phyloP scores from a whole-genome alignment of 495 filamentous ascomycete genomes.

The Cryomyces minteri region DNA sequence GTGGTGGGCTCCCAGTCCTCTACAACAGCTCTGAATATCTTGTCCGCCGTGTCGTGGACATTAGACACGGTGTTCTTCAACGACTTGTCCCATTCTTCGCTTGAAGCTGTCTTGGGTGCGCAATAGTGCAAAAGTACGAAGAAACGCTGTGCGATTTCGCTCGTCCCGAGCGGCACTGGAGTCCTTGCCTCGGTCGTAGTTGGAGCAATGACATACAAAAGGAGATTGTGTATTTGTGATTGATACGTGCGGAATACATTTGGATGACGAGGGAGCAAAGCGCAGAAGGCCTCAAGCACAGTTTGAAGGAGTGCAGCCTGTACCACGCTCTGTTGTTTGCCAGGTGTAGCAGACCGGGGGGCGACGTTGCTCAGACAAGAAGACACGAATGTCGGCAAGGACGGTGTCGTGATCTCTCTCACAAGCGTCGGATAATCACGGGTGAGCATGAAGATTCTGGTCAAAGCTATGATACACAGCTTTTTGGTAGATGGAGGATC shows the following conservation, averaged over 20 bases:
- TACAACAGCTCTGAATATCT: constrained; percentile 53
- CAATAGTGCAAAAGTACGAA: constrained; percentile 53
- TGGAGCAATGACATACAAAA: constrained; percentile 36
- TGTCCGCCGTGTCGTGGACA: constrained; percentile 48
- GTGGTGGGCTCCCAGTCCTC: constrained; percentile 59
- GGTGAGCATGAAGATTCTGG: constrained; percentile 63
- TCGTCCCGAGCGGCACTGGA: constrained; percentile 27
- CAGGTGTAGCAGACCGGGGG: constrained; percentile 2
- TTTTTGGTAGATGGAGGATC: constrained; percentile 56
- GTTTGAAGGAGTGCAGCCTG: constrained; percentile 33
- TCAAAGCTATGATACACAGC: constrained; percentile 54
- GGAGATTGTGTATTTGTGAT: constrained; percentile 40
- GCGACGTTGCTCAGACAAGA: constrained; percentile 52
- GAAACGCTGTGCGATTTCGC: constrained; percentile 36
- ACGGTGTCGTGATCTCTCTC: constrained; percentile 77
- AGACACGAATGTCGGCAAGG: constrained; percentile 51
- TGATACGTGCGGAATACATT: constrained; percentile 62
- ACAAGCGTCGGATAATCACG: constrained; percentile 65
- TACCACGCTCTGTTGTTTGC: constrained; percentile 4
- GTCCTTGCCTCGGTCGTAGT: constrained; percentile 1
- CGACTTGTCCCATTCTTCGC: constrained; percentile 53
- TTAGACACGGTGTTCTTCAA: constrained; percentile 37
- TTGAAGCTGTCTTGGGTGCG: constrained; percentile 51
- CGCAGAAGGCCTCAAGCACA: constrained; percentile 42
- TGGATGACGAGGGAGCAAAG: constrained; percentile 56